These are phyloP conservation scores for Fusarium duplospermum DNA, from an alignment of 2,329 filamentous ascomycete species.

Conservation along the genomic window DNA sequence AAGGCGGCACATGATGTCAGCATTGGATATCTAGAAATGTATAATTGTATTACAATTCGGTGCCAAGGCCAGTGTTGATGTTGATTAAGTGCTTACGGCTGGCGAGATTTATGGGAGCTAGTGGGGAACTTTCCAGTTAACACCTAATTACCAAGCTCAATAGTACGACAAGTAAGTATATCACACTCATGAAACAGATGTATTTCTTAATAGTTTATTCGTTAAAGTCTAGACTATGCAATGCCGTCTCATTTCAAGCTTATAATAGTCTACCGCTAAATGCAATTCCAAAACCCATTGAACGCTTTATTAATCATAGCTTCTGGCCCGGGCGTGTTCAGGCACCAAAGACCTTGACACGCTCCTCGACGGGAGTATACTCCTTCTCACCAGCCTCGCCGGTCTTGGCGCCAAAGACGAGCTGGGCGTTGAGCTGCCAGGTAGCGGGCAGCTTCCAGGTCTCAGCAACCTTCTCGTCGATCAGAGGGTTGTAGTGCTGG, in stretches of 20 bases:
- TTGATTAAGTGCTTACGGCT: neutral
- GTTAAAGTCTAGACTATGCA: constrained; percentile 1
- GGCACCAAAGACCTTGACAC: constrained; percentile 73
- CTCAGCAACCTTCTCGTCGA: constrained; percentile 76
- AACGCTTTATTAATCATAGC: constrained; percentile 11
- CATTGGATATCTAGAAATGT: constrained; percentile 25
- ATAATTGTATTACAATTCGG: constrained; percentile 17
- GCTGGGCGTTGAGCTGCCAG: constrained; percentile 84
- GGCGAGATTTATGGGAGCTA: neutral
- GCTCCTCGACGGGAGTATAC: constrained; percentile 72
- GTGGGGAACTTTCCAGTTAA: neutral
- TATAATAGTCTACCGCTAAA: constrained; percentile 26
- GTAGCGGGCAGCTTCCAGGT: constrained; percentile 77
- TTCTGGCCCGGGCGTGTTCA: constrained; percentile 44
- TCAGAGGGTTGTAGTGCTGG: constrained; percentile 92
- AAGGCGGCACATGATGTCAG: constrained; percentile 13
- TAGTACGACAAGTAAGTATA: neutral
- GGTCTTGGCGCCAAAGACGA: constrained; percentile 81
- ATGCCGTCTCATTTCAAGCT: neutral
- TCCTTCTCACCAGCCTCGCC: constrained; percentile 71
- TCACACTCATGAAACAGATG: neutral
- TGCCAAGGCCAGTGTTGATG: neutral
- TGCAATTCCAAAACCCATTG: constrained; percentile 9
- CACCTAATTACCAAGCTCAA: neutral
- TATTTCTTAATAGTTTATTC: neutral